phyloP scores from a whole-genome alignment of 768 basidiomycete species.

The Boletellus ananiceps region DNA sequence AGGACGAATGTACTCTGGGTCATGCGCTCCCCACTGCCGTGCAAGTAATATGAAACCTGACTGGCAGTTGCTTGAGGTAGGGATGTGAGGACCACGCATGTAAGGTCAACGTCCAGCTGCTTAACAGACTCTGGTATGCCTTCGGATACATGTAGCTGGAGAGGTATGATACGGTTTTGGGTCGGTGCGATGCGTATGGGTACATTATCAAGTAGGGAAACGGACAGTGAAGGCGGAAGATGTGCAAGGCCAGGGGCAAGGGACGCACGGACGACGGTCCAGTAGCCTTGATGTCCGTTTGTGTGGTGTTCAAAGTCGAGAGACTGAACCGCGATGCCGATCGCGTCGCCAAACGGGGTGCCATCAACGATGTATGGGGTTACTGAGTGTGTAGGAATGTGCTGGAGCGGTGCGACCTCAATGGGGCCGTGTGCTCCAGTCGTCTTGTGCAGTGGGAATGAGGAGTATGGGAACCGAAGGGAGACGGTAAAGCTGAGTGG shows the following conservation, averaged over 20 bases:
- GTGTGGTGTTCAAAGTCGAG: conserved; percentile 16
- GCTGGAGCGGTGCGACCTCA: conserved; percentile 29
- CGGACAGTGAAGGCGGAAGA: conserved; percentile 16
- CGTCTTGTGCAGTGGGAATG: background rate
- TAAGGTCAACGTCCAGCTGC: conserved; percentile 37
- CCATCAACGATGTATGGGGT: conserved; percentile 71
- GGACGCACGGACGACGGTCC: conserved; percentile 40
- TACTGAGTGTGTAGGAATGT: conserved; percentile 50
- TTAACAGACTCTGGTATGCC: conserved; percentile 33
- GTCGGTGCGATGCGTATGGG: conserved; percentile 48
- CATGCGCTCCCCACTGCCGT: too few relatives aligned
- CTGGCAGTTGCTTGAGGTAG: background rate
- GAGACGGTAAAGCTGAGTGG: conserved; percentile 48
- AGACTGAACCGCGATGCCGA: conserved; percentile 62
- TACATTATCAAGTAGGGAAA: conserved; percentile 14
- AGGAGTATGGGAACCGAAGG: conserved; percentile 28
- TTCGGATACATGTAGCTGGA: conserved; percentile 41
- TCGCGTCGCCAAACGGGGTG: conserved; percentile 63
- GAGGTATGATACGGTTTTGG: conserved; percentile 58
- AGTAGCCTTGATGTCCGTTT: conserved; percentile 39
- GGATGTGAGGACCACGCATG: conserved; percentile 18
- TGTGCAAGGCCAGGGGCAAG: background rate
- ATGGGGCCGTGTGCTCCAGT: background rate
- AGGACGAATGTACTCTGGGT: conserved; percentile 20
- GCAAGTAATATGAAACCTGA: background rate